A percentile compares a stretch with the other conserved stretches of the same genome.
phyloP scores from a whole-genome alignment of 192 early-diverging fungal genomes.

The Diversispora eburnea region DNA sequence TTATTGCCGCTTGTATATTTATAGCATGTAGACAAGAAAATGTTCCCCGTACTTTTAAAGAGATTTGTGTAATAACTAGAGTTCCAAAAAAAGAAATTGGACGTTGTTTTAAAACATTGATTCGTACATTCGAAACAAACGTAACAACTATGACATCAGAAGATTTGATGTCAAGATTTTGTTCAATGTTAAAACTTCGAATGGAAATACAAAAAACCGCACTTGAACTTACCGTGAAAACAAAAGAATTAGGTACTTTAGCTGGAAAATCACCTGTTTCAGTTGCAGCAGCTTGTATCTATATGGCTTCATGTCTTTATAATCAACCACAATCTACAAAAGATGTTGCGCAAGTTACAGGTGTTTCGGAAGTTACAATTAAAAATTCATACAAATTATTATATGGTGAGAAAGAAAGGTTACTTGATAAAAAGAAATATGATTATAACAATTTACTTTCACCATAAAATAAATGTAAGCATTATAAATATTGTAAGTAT shows the following conservation, averaged over 20 bases:
- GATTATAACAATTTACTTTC: conserved; percentile 10
- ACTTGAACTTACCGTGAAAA: conserved; percentile 64
- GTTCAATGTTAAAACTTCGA: conserved; percentile 67
- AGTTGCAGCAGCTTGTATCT: conserved; percentile 89
- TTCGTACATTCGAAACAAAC: conserved; percentile 53
- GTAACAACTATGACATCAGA: conserved; percentile 66
- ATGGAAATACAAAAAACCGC: conserved; percentile 68
- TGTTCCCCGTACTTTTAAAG: conserved; percentile 87
- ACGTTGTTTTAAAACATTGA: conserved; percentile 69
- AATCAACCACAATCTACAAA: conserved; percentile 61
- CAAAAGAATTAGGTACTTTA: conserved; percentile 76
- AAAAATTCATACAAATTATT: conserved; percentile 78
- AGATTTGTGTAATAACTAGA: conserved; percentile 84
- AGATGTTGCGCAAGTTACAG: conserved; percentile 80
- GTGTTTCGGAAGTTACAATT: conserved; percentile 92
- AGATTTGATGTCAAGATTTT: conserved; percentile 77
- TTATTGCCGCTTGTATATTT: conserved; percentile 90
- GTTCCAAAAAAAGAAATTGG: conserved; percentile 95
- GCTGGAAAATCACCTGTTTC: conserved; percentile 91
- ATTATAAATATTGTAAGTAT: too few relatives aligned
- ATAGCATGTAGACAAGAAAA: conserved; percentile 84
- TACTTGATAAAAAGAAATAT: conserved; percentile 43
- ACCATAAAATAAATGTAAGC: not conserved
- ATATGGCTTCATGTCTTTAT: conserved; percentile 75
- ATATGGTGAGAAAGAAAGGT: conserved; percentile 52